Evolutionary conservation across 2,329 filamentous ascomycete genomes (phyloP).

Genomic region (Claviceps pazoutovae): DNA sequence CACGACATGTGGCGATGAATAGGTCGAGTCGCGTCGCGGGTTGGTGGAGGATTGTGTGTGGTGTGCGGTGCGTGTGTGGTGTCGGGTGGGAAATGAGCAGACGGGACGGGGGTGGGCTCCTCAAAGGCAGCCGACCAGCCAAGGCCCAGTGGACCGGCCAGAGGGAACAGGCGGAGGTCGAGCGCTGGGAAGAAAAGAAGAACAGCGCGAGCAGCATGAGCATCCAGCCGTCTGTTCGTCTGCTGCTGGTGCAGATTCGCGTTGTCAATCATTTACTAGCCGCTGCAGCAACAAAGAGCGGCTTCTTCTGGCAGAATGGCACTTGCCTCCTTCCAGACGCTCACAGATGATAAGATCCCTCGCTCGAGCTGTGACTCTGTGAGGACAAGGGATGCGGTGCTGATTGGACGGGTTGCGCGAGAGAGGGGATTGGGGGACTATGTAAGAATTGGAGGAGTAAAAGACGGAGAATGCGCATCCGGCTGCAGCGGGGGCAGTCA

Average conservation of each 20-base stretch:
- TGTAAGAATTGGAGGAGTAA: background rate
- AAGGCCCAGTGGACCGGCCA: background rate
- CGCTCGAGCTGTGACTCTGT: background rate
- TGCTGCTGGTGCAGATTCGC: background rate
- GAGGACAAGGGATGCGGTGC: background rate
- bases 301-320: background rate
- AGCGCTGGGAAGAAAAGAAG: background rate
- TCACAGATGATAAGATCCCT: background rate
- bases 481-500: background rate
- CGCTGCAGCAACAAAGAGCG: background rate
- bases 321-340: background rate
- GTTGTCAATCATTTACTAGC: background rate
- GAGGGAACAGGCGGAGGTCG: conserved; percentile 1
- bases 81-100: conserved; percentile 18
- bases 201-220: background rate
- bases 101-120: conserved; percentile 4
- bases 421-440: background rate
- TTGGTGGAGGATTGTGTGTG: conserved; percentile 23
- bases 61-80: conserved; percentile 12
- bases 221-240: background rate
- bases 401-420: conserved; percentile 2
- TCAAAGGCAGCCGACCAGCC: background rate
- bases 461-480: background rate
- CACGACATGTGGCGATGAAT: conserved; percentile 23
- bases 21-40: conserved; percentile 27